phyloP scores from a whole-genome alignment of 495 filamentous ascomycete genomes.

The Zalerion maritima region DNA sequence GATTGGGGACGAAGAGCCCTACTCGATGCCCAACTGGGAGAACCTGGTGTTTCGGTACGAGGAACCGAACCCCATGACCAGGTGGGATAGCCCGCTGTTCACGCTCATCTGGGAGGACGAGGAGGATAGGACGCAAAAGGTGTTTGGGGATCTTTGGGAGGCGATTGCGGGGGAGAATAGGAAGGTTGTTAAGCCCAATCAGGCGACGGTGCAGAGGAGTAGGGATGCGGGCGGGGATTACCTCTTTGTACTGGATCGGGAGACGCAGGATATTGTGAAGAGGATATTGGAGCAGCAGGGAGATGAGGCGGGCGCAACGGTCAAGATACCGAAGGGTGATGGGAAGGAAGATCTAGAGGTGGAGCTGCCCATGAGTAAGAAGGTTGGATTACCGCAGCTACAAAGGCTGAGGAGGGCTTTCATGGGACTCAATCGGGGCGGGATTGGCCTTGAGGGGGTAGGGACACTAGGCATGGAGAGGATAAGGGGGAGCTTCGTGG shows the following conservation, averaged over 20 bases:
- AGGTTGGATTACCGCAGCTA: constrained; percentile 56
- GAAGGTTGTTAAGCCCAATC: constrained; percentile 56
- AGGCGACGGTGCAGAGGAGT: constrained; percentile 58
- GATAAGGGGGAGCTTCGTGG: constrained; percentile 54
- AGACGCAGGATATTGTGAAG: constrained; percentile 68
- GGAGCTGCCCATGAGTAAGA: constrained; percentile 42
- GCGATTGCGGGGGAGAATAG: constrained; percentile 46
- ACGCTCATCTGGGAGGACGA: constrained; percentile 71
- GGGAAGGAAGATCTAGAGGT: constrained; percentile 27
- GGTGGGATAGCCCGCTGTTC: constrained; percentile 93
- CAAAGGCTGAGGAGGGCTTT: constrained; percentile 78
- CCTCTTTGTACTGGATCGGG: constrained; percentile 71
- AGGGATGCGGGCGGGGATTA: constrained; percentile 55
- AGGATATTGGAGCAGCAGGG: constrained; percentile 60
- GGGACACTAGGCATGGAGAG: constrained; percentile 33
- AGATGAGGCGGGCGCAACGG: constrained; percentile 42
- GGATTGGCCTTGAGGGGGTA: constrained; percentile 33
- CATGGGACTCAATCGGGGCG: constrained; percentile 55
- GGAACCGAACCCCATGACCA: constrained; percentile 85
- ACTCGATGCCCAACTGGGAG: constrained; percentile 59
- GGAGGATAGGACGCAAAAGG: constrained; percentile 26
- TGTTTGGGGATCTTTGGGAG: constrained; percentile 57
- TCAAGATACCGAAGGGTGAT: constrained; percentile 16
- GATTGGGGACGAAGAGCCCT: constrained; percentile 37
- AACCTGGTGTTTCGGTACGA: constrained; percentile 93